phyloP scores from a whole-genome alignment of 805 yeast species.

The Cyberlindnera veronae region DNA sequence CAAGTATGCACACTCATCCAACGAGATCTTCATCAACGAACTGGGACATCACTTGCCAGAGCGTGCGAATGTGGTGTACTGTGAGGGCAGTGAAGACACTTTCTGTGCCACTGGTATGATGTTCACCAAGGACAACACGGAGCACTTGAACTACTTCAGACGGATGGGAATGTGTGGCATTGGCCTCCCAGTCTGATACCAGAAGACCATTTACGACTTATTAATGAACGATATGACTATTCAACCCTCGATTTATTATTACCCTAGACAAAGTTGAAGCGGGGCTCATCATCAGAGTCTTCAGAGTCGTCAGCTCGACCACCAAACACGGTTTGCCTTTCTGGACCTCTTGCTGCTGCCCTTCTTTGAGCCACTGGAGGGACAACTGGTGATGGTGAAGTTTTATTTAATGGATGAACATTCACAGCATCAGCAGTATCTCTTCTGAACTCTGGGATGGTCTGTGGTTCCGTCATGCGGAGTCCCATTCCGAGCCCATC shows the following conservation, averaged over 20 bases:
- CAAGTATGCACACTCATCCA: slow-evolving; percentile 16
- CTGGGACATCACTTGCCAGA: slow-evolving; percentile 16
- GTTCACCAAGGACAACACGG: slow-evolving; percentile 20
- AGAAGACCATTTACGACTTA: background rate
- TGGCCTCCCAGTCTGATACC: no score
- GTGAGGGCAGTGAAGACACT: slow-evolving; percentile 63
- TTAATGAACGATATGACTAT: background rate
- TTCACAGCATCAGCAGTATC: background rate
- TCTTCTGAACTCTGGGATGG: slow-evolving; percentile 22
- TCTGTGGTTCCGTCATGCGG: slow-evolving; percentile 7
- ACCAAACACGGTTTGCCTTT: background rate
- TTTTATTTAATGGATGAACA: no score
- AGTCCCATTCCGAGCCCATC: slow-evolving; percentile 26
- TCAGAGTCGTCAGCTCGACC: slow-evolving; percentile 5
- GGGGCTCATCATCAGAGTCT: slow-evolving; percentile 32
- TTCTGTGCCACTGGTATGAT: slow-evolving; percentile 34
- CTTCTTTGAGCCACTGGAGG: background rate
- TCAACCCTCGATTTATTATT: background rate
- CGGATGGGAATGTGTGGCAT: slow-evolving; percentile 29
- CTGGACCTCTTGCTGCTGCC: background rate
- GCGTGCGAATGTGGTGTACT: slow-evolving; percentile 64
- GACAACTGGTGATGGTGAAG: background rate
- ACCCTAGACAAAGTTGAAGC: slow-evolving; percentile 35
- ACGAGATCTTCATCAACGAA: slow-evolving; percentile 27
- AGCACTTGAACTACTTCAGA: slow-evolving; percentile 29